phyloP scores from a whole-genome alignment of 345 rosid species.

The Boechera divaricarpa region DNA sequence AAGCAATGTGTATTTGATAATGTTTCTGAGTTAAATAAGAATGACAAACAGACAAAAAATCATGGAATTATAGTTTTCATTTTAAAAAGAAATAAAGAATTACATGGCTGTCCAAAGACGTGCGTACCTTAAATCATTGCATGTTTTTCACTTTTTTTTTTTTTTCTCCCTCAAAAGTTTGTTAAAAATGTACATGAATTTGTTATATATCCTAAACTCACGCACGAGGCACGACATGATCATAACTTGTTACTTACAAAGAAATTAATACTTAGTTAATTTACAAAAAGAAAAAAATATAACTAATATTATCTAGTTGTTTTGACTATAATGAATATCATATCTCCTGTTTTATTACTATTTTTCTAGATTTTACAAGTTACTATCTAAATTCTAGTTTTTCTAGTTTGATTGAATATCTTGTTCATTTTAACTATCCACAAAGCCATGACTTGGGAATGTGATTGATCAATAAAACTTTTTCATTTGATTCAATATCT shows the following conservation, averaged over 20 bases:
- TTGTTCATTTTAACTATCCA: neutral
- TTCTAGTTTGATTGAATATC: neutral
- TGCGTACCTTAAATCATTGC: slow-evolving; percentile 35
- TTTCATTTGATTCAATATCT: neutral
- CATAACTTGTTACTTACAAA: neutral
- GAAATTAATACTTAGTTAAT: neutral
- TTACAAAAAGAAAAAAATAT: neutral
- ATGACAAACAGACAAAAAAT: neutral
- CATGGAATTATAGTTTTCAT: neutral
- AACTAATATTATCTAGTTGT: too few species aligned
- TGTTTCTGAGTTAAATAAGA: neutral
- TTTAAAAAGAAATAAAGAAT: neutral
- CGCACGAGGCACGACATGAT: slow-evolving; percentile 24
- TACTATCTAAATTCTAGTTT: neutral
- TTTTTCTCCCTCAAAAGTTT: neutral
- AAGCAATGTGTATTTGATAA: neutral
- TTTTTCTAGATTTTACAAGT: too few species aligned
- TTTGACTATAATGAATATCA: too few species aligned
- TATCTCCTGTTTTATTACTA: too few species aligned
- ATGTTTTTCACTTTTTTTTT: slow-evolving; percentile 15
- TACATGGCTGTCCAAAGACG: slow-evolving; percentile 17
- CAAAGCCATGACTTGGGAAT: neutral
- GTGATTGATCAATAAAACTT: neutral
- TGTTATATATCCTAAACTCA: neutral
- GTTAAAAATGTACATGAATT: neutral